Evolutionary conservation across 768 basidiomycete genomes (phyloP).

Genomic region (Rickenella mellea): DNA sequence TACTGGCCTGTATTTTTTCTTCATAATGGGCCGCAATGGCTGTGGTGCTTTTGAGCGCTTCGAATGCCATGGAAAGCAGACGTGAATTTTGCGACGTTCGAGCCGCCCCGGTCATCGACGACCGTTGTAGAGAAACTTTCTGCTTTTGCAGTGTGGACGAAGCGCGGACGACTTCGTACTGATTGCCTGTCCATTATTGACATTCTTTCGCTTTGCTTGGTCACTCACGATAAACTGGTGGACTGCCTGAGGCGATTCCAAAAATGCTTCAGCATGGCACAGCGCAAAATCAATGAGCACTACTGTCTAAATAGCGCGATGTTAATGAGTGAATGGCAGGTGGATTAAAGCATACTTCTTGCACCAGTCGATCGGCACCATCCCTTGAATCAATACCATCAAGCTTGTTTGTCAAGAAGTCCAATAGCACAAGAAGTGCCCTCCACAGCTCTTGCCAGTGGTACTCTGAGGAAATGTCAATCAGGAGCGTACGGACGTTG

Average conservation of each 20-base stretch:
- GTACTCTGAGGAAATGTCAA: slow-evolving; percentile 35
- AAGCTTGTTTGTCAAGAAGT: slow-evolving; percentile 49
- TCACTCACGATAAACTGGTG: slow-evolving; percentile 54
- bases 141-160: slow-evolving; percentile 40
- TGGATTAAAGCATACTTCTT: slow-evolving; percentile 34
- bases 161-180: slow-evolving; percentile 64
- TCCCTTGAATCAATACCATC: slow-evolving; percentile 32
- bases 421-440: slow-evolving; percentile 42
- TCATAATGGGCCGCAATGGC: slow-evolving; percentile 43
- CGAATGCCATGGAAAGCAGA: slow-evolving; percentile 7
- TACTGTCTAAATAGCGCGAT: slow-evolving; percentile 29
- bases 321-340: not conserved
- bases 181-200: not conserved
- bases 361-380: slow-evolving; percentile 42
- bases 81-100: slow-evolving; percentile 1
- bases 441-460: slow-evolving; percentile 60
- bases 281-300: slow-evolving; percentile 42
- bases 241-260: slow-evolving; percentile 43
- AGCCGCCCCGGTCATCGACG: slow-evolving; percentile 19
- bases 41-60: slow-evolving; percentile 32
- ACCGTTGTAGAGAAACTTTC: slow-evolving; percentile 28
- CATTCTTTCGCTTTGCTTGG: not conserved
- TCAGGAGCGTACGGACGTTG: not conserved
- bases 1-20: slow-evolving; percentile 34
- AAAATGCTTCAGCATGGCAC: slow-evolving; percentile 40